These are phyloP conservation scores for Dendrothele bispora DNA, from an alignment of 768 basidiomycete genomes.

Conservation along the genomic window DNA sequence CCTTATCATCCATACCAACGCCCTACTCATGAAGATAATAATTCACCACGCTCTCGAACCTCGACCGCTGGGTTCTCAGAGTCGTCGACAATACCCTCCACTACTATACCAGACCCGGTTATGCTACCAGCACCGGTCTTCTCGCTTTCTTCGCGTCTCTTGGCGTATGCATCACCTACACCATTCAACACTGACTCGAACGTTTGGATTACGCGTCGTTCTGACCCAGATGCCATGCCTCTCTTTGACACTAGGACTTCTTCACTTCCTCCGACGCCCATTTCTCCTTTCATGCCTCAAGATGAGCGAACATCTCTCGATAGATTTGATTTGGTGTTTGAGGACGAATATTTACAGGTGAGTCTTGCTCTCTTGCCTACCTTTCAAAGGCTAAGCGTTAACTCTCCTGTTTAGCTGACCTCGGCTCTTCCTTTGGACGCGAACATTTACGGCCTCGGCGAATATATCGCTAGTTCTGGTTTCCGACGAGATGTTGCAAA, in stretches of 20 bases:
- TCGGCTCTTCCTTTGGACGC: slow-evolving; percentile 64
- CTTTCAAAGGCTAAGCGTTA: too few relatives aligned
- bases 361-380: too few relatives aligned
- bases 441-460: slow-evolving; percentile 80
- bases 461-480: slow-evolving; percentile 68
- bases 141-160: slow-evolving; percentile 59
- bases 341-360: slow-evolving; percentile 78
- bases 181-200: slow-evolving; percentile 10
- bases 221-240: slow-evolving; percentile 49
- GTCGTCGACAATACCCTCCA: not conserved
- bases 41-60: not conserved
- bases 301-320: slow-evolving; percentile 58
- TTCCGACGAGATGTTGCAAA: slow-evolving; percentile 61
- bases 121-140: slow-evolving; percentile 49
- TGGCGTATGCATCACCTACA: slow-evolving; percentile 53
- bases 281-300: slow-evolving; percentile 49
- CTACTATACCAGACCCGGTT: slow-evolving; percentile 1
- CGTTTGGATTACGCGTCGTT: slow-evolving; percentile 78
- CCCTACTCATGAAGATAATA: slow-evolving; percentile 1
- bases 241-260: slow-evolving; percentile 70
- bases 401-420: slow-evolving; percentile 49
- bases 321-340: slow-evolving; percentile 72
- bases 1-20: too few relatives aligned
- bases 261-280: slow-evolving; percentile 61
- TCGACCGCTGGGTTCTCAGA: too few relatives aligned